Percentiles rank a stretch among this genome's conserved stretches.
Evolutionary conservation across 331 rosid genomes (phyloP).

Genomic region (Rhamnella rubrinervis): DNA sequence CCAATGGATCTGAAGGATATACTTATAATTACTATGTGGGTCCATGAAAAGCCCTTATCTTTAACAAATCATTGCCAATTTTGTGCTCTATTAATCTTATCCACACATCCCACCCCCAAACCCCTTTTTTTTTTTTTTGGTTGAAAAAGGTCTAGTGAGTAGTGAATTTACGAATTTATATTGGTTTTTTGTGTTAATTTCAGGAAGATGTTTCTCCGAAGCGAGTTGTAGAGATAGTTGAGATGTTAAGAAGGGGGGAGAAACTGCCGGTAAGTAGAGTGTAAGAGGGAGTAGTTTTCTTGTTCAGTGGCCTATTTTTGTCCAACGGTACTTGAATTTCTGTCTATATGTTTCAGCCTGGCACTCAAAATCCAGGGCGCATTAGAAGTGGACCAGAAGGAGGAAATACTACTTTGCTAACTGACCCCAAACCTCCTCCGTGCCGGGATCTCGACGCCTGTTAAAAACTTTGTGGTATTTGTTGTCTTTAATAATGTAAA

Average conservation of each 20-base stretch:
- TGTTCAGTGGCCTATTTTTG: background rate
- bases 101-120: too few species aligned
- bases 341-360: slow-evolving; percentile 50
- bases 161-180: slow-evolving; percentile 3
- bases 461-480: slow-evolving; percentile 37
- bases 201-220: slow-evolving; percentile 97
- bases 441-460: slow-evolving; percentile 95
- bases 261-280: slow-evolving; percentile 79
- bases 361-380: slow-evolving; percentile 84
- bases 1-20: slow-evolving; percentile 91
- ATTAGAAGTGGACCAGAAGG: slow-evolving; percentile 90
- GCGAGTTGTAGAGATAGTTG: slow-evolving; percentile 80
- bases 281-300: background rate
- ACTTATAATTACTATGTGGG: slow-evolving; percentile 85
- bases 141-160: background rate
- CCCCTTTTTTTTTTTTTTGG: background rate
- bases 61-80: background rate
- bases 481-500: slow-evolving; percentile 67
- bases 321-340: background rate
- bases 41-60: slow-evolving; percentile 18
- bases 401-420: slow-evolving; percentile 77
- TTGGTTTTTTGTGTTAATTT: slow-evolving; percentile 21
- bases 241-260: slow-evolving; percentile 79
- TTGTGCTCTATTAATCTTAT: background rate
- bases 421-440: slow-evolving; percentile 84